phyloP scores from a whole-genome alignment of 164 flowering plant species.

The Magnolia kwangsiensis region DNA sequence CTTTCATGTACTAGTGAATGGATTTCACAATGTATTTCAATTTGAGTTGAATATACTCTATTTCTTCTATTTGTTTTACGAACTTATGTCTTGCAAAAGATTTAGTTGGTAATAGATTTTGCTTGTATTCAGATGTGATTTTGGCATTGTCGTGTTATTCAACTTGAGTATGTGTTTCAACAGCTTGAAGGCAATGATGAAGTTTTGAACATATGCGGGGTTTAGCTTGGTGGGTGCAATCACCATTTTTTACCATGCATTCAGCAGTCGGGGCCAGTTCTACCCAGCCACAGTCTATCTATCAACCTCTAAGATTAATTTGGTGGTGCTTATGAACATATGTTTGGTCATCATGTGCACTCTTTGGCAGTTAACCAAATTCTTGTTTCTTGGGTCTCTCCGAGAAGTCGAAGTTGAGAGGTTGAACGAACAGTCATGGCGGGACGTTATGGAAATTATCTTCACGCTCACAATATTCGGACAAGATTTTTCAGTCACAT shows the following conservation, averaged over 20 bases:
- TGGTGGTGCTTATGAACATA: conserved; percentile 89
- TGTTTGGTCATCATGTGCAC: conserved; percentile 87
- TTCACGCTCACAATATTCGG: conserved; percentile 95
- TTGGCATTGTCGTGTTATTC: background rate
- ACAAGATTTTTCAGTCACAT: conserved; percentile 94
- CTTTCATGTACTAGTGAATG: too few species aligned
- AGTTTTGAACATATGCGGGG: too few species aligned
- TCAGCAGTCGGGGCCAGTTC: too few species aligned
- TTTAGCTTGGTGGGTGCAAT: too few species aligned
- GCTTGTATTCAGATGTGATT: too few species aligned
- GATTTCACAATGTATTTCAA: too few species aligned
- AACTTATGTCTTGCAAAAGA: too few species aligned
- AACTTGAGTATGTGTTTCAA: conserved; percentile 1
- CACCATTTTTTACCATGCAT: too few species aligned
- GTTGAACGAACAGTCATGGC: conserved; percentile 95
- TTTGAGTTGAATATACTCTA: too few species aligned
- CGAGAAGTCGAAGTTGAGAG: conserved; percentile 99
- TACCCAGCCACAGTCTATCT: conserved; percentile 80
- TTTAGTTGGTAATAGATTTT: too few species aligned
- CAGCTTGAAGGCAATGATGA: conserved; percentile 51
- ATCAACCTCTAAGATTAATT: conserved; percentile 89
- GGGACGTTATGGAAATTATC: conserved; percentile 96
- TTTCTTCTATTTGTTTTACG: too few species aligned
- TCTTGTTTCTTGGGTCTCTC: conserved; percentile 76
- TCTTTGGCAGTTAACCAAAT: conserved; percentile 77